Conservation (phyloP, 177 flowering plant genomes). For the Telopea speciosissima region DNA sequence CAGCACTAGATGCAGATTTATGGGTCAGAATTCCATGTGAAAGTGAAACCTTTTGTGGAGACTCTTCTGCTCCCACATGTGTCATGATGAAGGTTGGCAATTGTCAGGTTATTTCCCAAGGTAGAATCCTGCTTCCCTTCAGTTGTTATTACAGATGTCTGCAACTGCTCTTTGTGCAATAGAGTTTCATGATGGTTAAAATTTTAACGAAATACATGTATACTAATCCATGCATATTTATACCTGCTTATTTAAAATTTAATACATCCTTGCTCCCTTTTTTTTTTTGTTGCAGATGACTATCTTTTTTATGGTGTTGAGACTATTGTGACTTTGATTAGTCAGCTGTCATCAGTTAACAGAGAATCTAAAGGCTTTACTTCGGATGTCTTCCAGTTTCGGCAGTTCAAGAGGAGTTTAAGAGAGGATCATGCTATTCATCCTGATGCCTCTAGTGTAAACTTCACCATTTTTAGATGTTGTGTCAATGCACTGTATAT, state of each 20-base stretch:
- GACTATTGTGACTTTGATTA: slow-evolving; percentile 37
- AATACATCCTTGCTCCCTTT: not conserved
- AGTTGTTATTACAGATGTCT: not conserved
- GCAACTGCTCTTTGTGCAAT: not conserved
- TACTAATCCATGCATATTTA: too few species aligned
- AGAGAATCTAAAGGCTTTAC: slow-evolving; percentile 45
- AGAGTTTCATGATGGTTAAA: not conserved
- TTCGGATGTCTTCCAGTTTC: slow-evolving; percentile 54
- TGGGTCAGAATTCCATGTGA: slow-evolving; percentile 74
- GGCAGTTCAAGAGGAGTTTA: slow-evolving; percentile 35
- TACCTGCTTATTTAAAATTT: not conserved
- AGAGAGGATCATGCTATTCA: slow-evolving; percentile 18
- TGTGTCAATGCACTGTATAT: slow-evolving; percentile 36
- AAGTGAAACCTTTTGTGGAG: slow-evolving; percentile 14
- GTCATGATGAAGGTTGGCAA: slow-evolving; percentile 45
- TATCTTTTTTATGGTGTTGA: slow-evolving; percentile 38
- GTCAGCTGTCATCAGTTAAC: slow-evolving; percentile 46
- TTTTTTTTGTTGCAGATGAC: slow-evolving; percentile 33
- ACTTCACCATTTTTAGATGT: slow-evolving; percentile 32
- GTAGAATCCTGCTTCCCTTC: slow-evolving; percentile 27
- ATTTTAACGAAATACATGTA: too few species aligned
- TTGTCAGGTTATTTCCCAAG: slow-evolving; percentile 56
- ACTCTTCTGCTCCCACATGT: slow-evolving; percentile 27
- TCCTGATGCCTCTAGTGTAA: slow-evolving; percentile 23
- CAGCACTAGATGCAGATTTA: slow-evolving; percentile 53